Base-by-base conservation (phyloP, 1,284 basidiomycete species). In the Trichosporon sp. region DNA sequence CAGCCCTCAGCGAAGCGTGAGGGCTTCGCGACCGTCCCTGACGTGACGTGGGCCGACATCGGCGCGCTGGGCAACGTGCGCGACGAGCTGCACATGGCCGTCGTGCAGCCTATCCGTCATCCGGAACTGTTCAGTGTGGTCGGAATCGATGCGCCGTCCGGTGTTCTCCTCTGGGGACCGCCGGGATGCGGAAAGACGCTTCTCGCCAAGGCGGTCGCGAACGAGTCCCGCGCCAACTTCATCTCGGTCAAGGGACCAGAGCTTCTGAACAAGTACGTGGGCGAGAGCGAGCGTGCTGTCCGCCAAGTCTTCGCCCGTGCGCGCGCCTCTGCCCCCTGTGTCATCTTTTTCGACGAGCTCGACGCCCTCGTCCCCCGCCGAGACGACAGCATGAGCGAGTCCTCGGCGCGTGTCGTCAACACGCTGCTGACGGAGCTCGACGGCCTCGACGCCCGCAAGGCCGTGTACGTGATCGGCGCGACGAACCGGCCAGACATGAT, bases 281-380 rank as follows among this genome's bases (percentile, higher is more conserved):
- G 96, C 31, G 96, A 99, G 86, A 96, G 93, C 81, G 97, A 99
- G 81, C 87, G 94, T 32, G 96, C 96, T 0, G 94, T 99, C 0
- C 87, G 96, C 54, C 94, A 97, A 80, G 93, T 98, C 0, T 98
- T 98, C 78, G 94, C 98, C 86, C 96, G 98, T 84, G 97, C 97
- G 51, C 92, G 97, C 77, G 96, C 97, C 11, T 96, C 96, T 0
- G 94, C 96, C 7, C 97, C 97, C 59, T 85, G 96, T 83, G 96
- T 99, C 74, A 98, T 99, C 93, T 99, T 99, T 90, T 99, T 99
- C 85, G 97, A 99, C 81, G 96, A 99, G 84, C 87, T 98, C 4
- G 97, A 99, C 77, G 97, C 97, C 0, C 88, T 99, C 14, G 97
- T 98, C 0, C 96, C 96, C 0, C 86, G 94, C 4, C 88, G 96